These are phyloP conservation scores for Diaporthe longicolla DNA, from an alignment of 2,329 filamentous ascomycete species.

Conservation along the genomic window DNA sequence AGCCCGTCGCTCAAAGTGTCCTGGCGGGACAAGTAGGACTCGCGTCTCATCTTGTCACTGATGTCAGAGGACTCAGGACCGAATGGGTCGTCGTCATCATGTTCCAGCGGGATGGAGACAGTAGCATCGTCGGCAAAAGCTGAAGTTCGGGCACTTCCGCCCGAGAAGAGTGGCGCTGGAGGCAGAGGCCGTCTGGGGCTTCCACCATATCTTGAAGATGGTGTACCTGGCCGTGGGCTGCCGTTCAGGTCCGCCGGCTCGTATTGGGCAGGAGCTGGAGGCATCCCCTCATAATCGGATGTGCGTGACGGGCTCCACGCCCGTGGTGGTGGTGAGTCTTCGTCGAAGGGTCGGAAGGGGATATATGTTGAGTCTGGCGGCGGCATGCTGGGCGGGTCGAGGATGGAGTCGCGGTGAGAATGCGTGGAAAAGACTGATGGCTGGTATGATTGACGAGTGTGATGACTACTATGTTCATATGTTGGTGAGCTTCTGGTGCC, in stretches of 20 bases:
- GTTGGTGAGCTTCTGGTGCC: conserved; percentile 58
- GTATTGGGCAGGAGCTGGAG: conserved; percentile 79
- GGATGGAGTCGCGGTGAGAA: conserved; percentile 65
- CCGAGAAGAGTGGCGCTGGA: conserved; percentile 86
- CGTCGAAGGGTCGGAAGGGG: conserved; percentile 65
- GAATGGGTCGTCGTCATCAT: conserved; percentile 80
- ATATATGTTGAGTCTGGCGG: conserved; percentile 76
- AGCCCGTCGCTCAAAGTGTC: conserved; percentile 66
- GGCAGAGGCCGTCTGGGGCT: conserved; percentile 90
- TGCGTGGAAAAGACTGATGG: conserved; percentile 64
- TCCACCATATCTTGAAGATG: conserved; percentile 88
- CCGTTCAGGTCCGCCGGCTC: conserved; percentile 93
- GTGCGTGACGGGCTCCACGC: conserved; percentile 45
- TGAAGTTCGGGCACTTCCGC: conserved; percentile 61
- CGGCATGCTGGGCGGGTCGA: conserved; percentile 72
- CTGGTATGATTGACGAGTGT: conserved; percentile 64
- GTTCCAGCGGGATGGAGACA: conserved; percentile 77
- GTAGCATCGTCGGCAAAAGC: conserved; percentile 77
- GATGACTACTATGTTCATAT: conserved; percentile 59
- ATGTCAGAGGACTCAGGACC: conserved; percentile 67
- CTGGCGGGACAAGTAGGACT: conserved; percentile 70
- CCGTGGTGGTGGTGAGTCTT: conserved; percentile 68
- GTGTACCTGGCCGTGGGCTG: conserved; percentile 89
- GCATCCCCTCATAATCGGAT: conserved; percentile 70
- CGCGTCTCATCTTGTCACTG: conserved; percentile 67